Evolutionary conservation across 2,329 filamentous ascomycete genomes (phyloP).

Genomic region (Arthroderma sp.): DNA sequence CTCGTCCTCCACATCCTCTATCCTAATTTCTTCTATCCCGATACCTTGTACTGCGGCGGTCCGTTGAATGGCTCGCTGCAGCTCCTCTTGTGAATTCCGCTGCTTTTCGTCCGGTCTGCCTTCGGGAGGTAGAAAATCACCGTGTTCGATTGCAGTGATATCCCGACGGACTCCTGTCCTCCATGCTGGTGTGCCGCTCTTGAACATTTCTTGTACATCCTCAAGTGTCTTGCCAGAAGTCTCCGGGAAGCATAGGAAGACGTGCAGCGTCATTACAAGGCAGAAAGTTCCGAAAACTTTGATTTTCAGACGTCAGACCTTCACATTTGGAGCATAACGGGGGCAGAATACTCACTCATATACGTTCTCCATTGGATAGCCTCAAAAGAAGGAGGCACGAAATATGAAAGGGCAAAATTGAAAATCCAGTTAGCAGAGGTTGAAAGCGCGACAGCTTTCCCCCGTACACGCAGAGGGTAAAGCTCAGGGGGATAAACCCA

Average conservation of each 20-base stretch:
- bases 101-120: too few species aligned
- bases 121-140: background rate
- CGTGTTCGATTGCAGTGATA: background rate
- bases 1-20: too few species aligned
- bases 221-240: conserved; percentile 56
- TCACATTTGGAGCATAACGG: background rate
- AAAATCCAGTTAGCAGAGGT: conserved; percentile 9
- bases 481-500: conserved; percentile 43
- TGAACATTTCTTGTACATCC: conserved; percentile 56
- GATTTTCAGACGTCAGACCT: conserved; percentile 29
- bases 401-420: conserved; percentile 8
- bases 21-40: too few species aligned
- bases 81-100: too few species aligned
- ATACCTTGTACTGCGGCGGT: too few species aligned
- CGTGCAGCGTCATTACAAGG: conserved; percentile 49
- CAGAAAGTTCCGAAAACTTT: conserved; percentile 60
- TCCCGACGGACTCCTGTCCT: conserved; percentile 18
- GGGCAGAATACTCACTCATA: background rate
- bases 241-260: conserved; percentile 48
- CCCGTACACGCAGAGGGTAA: conserved; percentile 5
- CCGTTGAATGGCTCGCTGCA: too few species aligned
- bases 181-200: conserved; percentile 23
- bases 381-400: conserved; percentile 5
- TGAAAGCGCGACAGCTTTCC: conserved; percentile 6
- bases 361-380: conserved; percentile 8